Evolutionary conservation across 2,329 filamentous ascomycete genomes (phyloP), one percentile per base, ranked within the genome.

Genomic region (Nigrospora osmanthi): DNA sequence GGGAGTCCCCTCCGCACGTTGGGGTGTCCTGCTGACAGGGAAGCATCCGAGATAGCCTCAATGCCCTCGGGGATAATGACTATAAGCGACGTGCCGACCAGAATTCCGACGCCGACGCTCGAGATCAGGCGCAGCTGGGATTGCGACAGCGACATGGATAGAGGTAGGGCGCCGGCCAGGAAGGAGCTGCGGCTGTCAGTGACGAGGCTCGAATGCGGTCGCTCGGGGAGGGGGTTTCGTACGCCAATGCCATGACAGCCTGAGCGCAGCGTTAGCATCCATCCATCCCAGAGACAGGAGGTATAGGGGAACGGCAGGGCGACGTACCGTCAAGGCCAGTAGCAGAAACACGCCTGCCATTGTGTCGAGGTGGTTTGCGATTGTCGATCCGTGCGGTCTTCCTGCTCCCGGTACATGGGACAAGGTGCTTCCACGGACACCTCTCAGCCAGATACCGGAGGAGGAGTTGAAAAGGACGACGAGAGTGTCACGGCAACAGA

Each of bases 1-100:
- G 19, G 15, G 44, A 23, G 9, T 28, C 44, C 23, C 14, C 35
- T 17, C 13, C 23, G 13, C 11, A 40, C 31, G 40, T 34, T 28
- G 19, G 19, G 30, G 13, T 40, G 38, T 28, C 42, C 35, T 14
- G 17, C 16, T 33, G 41, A 35, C 41, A 69, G 61, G 2, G 67
- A 64, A 3, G 75, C 69, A 13, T 75, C 81, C 54, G 93, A 88
- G 46, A 96, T 76, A 3, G 93, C 91, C 61, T 96, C 90, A 48
- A 97, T 84, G 34, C 93, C 93, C 65, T 98, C 93, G 1, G 93
- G 93, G 57, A 98, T 95, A 59, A 98, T 97, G 31, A 98, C 89
- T 52, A 97, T 91, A 52, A 98, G 76, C 1, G 91, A 91, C 28
- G 93, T 97, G 33, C 93, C 93, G 14, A 98, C 90, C 10, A 98